A percentile compares a stretch with the other conserved stretches of the same genome.
Evolutionary conservation across 306 rosid genomes (phyloP).

Genomic region (Sicyos edulis): DNA sequence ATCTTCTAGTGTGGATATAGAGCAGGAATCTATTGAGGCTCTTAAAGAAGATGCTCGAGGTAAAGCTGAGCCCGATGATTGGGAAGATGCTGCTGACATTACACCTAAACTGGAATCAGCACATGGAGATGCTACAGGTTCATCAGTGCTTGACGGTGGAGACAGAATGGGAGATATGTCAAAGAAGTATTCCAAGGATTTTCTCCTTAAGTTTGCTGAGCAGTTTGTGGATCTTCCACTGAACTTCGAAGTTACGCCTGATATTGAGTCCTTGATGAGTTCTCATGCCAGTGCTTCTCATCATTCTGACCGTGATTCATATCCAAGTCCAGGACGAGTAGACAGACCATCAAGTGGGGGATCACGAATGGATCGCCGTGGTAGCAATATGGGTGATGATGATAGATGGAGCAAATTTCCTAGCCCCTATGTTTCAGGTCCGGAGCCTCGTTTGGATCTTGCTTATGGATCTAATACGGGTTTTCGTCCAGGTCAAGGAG

Average conservation of each 20-base stretch:
- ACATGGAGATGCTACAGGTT: conserved; percentile 27
- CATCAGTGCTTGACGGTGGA: conserved; percentile 19
- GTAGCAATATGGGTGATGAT: conserved; percentile 55
- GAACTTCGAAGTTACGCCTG: conserved; percentile 45
- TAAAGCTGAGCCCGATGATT: conserved; percentile 77
- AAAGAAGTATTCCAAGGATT: conserved; percentile 80
- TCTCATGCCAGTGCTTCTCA: conserved; percentile 32
- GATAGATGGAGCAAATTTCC: conserved; percentile 62
- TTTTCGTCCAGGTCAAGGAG: conserved; percentile 60
- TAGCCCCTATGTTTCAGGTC: conserved; percentile 41
- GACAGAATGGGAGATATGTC: conserved; percentile 44
- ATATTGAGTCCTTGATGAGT: conserved; percentile 40
- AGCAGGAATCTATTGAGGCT: conserved; percentile 38
- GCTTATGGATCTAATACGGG: conserved; percentile 41
- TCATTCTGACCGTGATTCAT: conserved; percentile 53
- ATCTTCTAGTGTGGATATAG: conserved; percentile 26
- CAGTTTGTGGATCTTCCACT: conserved; percentile 58
- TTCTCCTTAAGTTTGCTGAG: conserved; percentile 62
- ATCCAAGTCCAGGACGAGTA: conserved; percentile 63
- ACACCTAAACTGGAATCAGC: conserved; percentile 55
- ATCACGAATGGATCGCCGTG: conserved; percentile 69
- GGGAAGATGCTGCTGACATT: conserved; percentile 96
- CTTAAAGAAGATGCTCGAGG: conserved; percentile 33
- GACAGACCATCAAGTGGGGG: conserved; percentile 50
- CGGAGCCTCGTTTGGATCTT: conserved; percentile 42